These are phyloP conservation scores for Sordariomycetes sp. DNA, from an alignment of 2,329 filamentous ascomycete species.

Conservation along the genomic window DNA sequence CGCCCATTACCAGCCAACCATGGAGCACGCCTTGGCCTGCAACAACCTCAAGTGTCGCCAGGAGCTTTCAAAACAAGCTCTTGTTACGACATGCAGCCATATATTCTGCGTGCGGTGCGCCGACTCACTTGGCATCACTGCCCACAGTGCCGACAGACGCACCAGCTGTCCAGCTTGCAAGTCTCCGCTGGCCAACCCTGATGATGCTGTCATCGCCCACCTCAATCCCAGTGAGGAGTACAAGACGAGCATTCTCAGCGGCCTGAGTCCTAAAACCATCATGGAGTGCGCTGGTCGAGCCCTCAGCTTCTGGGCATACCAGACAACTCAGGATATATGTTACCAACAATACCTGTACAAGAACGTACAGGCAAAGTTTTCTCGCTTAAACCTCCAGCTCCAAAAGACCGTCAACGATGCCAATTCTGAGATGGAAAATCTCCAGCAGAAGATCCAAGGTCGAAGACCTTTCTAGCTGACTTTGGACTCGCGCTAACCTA, in stretches of 20 bases:
- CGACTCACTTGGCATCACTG: conserved; percentile 51
- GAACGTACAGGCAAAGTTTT: conserved; percentile 63
- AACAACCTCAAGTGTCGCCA: conserved; percentile 71
- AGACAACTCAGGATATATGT: conserved; percentile 70
- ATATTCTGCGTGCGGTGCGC: conserved; percentile 78
- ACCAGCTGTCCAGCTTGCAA: conserved; percentile 68
- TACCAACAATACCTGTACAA: conserved; percentile 72
- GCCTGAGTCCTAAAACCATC: conserved; percentile 69
- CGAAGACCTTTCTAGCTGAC: background rate
- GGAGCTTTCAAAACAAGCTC: conserved; percentile 59
- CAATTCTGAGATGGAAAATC: conserved; percentile 58
- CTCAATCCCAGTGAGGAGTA: conserved; percentile 81
- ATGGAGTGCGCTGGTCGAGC: conserved; percentile 81
- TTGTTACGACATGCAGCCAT: conserved; percentile 90
- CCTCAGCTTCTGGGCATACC: conserved; percentile 79
- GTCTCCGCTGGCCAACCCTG: conserved; percentile 55
- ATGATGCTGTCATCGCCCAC: conserved; percentile 64
- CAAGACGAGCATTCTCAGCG: conserved; percentile 78
- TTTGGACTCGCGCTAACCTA: background rate
- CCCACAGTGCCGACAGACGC: conserved; percentile 20
- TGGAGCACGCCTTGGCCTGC: conserved; percentile 69
- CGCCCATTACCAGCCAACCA: no score
- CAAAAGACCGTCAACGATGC: conserved; percentile 69
- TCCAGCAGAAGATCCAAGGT: conserved; percentile 51
- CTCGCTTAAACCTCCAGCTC: conserved; percentile 52